These are phyloP conservation scores for Aspergillus hiratsukae DNA, from an alignment of 2,329 filamentous ascomycete species.

Conservation along the genomic window DNA sequence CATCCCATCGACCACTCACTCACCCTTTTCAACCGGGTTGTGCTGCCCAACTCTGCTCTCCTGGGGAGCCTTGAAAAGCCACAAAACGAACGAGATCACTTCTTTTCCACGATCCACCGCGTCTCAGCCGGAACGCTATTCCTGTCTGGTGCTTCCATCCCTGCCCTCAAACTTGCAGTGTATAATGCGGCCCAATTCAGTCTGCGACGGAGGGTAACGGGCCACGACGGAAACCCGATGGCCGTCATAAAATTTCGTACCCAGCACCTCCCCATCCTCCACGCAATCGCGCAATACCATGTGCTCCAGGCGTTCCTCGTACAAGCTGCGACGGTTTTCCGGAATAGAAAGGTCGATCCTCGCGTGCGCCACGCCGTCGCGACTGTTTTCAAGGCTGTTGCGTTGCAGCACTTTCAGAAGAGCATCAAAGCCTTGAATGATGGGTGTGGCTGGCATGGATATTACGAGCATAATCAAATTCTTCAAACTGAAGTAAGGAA, in stretches of 20 bases:
- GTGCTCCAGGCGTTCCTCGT: slow-evolving; percentile 6
- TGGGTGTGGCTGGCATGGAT: slow-evolving; percentile 10
- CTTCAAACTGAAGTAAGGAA: slow-evolving; percentile 2
- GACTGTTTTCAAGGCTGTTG: slow-evolving; percentile 9
- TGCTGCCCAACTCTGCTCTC: slow-evolving; percentile 10
- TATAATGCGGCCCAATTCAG: not conserved
- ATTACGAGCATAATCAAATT: slow-evolving; percentile 7
- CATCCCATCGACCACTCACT: slow-evolving; percentile 14
- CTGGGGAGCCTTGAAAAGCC: slow-evolving; percentile 10
- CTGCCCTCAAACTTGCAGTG: not conserved
- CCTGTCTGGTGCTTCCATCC: not conserved
- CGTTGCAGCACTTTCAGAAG: slow-evolving; percentile 5
- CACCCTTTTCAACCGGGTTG: slow-evolving; percentile 15
- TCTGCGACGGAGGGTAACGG: not conserved
- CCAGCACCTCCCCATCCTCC: not conserved
- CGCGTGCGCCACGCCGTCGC: slow-evolving; percentile 11
- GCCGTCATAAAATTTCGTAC: not conserved
- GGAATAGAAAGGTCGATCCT: slow-evolving; percentile 9
- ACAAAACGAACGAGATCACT: not conserved
- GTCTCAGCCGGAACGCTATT: not conserved
- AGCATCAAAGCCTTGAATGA: slow-evolving; percentile 10
- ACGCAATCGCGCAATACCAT: slow-evolving; percentile 1
- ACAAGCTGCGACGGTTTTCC: slow-evolving; percentile 32
- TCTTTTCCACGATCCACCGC: not conserved
- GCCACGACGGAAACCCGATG: not conserved